phyloP scores from a whole-genome alignment of 192 early-diverging fungal genomes.

The Coemansia sp. region DNA sequence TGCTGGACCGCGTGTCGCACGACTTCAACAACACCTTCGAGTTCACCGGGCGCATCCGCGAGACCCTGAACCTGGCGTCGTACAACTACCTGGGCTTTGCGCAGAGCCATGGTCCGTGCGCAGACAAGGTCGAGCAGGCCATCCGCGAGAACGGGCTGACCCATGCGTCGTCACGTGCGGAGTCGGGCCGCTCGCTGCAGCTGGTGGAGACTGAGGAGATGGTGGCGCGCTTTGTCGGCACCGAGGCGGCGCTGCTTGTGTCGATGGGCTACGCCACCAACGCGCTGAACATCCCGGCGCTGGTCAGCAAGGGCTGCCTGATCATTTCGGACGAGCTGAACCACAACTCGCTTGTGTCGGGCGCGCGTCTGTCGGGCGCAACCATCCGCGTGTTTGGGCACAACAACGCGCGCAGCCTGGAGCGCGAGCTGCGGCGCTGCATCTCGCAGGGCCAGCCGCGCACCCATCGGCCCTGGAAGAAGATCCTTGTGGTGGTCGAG shows the following conservation, averaged over 20 bases:
- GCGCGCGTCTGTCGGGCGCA: conserved; percentile 88
- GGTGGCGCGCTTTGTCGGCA: conserved; percentile 88
- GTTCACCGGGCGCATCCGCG: conserved; percentile 76
- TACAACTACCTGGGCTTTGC: conserved; percentile 99
- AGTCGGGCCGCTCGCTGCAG: conserved; percentile 69
- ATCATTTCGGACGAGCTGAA: conserved; percentile 96
- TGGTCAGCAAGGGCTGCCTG: conserved; percentile 81
- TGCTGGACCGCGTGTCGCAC: conserved; percentile 81
- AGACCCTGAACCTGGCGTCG: conserved; percentile 89
- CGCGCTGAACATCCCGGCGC: conserved; percentile 86
- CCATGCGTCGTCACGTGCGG: conserved; percentile 64
- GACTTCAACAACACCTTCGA: conserved; percentile 86
- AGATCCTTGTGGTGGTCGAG: conserved; percentile 95
- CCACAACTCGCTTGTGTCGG: conserved; percentile 92
- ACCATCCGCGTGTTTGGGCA: conserved; percentile 92
- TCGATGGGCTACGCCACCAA: conserved; percentile 99
- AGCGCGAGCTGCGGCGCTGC: conserved; percentile 75
- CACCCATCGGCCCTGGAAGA: conserved; percentile 98
- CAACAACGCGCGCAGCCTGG: conserved; percentile 82
- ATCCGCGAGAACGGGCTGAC: conserved; percentile 74
- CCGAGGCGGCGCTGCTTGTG: conserved; percentile 82
- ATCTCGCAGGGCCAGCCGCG: conserved; percentile 96
- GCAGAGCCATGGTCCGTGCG: conserved; percentile 88
- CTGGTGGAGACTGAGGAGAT: conserved; percentile 79
- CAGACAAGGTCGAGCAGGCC: conserved; percentile 84